Evolutionary conservation across 2,329 filamentous ascomycete genomes (phyloP).

Genomic region (Lachnellula arida): DNA sequence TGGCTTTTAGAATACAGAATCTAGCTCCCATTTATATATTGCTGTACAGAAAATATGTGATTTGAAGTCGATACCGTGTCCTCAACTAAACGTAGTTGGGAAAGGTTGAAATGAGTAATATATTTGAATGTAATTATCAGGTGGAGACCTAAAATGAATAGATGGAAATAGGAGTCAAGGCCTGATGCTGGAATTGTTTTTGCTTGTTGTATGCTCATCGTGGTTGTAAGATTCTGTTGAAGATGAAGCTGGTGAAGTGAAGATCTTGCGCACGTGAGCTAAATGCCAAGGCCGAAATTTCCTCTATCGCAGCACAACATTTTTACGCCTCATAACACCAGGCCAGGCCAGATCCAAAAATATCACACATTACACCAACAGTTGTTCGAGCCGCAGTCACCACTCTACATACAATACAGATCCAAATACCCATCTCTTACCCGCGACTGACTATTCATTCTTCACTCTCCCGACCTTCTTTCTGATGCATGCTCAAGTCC

Average conservation of each 20-base stretch:
- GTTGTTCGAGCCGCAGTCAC: background rate
- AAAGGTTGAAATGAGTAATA: too few relatives aligned
- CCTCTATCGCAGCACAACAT: background rate
- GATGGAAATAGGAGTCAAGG: background rate
- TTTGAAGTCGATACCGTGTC: too few relatives aligned
- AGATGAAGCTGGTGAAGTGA: too few relatives aligned
- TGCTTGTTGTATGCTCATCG: too few relatives aligned
- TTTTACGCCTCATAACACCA: background rate
- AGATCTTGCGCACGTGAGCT: background rate
- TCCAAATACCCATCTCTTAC: background rate
- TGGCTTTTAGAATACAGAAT: background rate
- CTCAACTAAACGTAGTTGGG: too few relatives aligned
- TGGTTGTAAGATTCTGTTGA: too few relatives aligned
- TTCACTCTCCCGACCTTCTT: background rate
- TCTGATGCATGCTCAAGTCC: slow-evolving; percentile 12
- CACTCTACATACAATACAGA: background rate
- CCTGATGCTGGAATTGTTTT: too few relatives aligned
- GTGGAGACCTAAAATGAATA: too few relatives aligned
- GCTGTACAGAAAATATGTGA: background rate
- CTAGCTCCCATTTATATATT: background rate
- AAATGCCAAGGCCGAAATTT: background rate
- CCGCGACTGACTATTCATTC: background rate
- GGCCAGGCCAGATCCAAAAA: background rate
- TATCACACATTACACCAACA: background rate
- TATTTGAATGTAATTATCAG: background rate